Evolutionary conservation across 2,329 filamentous ascomycete species (phyloP), one percentile per base, ranked within the genome.

Genomic region (Ciborinia camelliae): DNA sequence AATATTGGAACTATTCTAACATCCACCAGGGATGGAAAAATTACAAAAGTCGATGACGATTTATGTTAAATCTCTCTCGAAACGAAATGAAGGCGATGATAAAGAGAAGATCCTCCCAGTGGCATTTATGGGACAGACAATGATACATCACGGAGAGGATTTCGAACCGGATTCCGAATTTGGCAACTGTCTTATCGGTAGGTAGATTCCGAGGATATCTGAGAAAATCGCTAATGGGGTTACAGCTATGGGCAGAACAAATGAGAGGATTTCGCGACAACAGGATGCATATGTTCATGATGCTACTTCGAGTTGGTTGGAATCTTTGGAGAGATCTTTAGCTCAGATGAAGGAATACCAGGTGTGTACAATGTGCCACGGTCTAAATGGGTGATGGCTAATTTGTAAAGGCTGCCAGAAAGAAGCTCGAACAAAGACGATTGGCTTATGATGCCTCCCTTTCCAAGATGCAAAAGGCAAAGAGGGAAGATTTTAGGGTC

Each of bases 331-430:
- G 76, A 84, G 92, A 70, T 96, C 90, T 32, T 78, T 97, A 61
- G 88, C 91, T 43, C 95, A 97, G 83, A 94, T 98, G 91, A 97
- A 96, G 77, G 95, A 98, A 75, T 98, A 97, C 73, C 92, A 97
- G 84, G 90, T 94, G 82, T 63, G 84, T 76, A 26, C 0, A 52
- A 20, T 6, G 15, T 30, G 10, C 3, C 5, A 62, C 50, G 9
- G 23, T 60, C 15, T 7, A 8, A 15, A 32, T 48, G 66, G 73
- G 67, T 72, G 65, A 71, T 26, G 30, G 43, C 57, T 66, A 63
- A 72, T 55, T 37, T 63, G 37, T 66, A 66, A 67, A 89, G 89
- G 82, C 85, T 69, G 86, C 94, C 59, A 90, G 94, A 74, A 97
- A 95, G 85, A 97, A 96, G 85, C 89, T 98, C 69, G 95, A 98